Conservation (phyloP, 1,284 basidiomycete genomes). For the Pseudozyma sp. region DNA sequence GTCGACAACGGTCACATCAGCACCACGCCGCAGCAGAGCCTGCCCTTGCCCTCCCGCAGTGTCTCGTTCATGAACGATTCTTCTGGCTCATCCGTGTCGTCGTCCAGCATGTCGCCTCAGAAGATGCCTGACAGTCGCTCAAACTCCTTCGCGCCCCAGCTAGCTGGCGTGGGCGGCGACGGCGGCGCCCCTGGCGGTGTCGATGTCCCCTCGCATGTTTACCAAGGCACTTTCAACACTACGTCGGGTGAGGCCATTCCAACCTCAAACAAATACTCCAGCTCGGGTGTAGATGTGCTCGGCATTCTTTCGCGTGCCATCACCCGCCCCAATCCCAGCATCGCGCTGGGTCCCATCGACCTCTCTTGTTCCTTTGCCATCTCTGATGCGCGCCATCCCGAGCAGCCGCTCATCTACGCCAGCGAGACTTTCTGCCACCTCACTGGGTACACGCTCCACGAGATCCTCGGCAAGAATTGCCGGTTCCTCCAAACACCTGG, state of each 20-base stretch:
- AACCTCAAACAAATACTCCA: slow-evolving; percentile 75
- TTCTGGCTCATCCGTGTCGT: slow-evolving; percentile 41
- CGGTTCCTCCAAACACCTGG: slow-evolving; percentile 78
- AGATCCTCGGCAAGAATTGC: slow-evolving; percentile 68
- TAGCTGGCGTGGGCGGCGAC: neutral
- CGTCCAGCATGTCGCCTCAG: slow-evolving; percentile 32
- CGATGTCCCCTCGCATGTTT: slow-evolving; percentile 24
- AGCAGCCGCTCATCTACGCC: slow-evolving; percentile 88
- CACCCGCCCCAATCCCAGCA: slow-evolving; percentile 79
- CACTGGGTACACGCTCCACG: slow-evolving; percentile 80
- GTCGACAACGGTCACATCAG: slow-evolving; percentile 27
- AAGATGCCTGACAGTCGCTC: slow-evolving; percentile 38
- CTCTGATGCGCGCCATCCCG: slow-evolving; percentile 81
- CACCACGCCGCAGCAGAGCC: slow-evolving; percentile 16
- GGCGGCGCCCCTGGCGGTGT: slow-evolving; percentile 1
- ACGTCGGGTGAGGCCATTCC: slow-evolving; percentile 35
- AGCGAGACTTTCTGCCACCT: slow-evolving; percentile 82
- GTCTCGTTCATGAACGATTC: slow-evolving; percentile 44
- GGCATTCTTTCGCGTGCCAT: slow-evolving; percentile 83
- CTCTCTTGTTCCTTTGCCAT: slow-evolving; percentile 89
- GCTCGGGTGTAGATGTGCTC: slow-evolving; percentile 89
- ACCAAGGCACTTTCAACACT: slow-evolving; percentile 39
- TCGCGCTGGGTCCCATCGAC: slow-evolving; percentile 89
- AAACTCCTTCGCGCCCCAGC: slow-evolving; percentile 17
- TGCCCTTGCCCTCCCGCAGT: slow-evolving; percentile 25